A percentile compares a stretch with the other conserved stretches of the same genome.
Evolutionary conservation across 805 yeast genomes (phyloP).

Genomic region (Candida vaughaniae): DNA sequence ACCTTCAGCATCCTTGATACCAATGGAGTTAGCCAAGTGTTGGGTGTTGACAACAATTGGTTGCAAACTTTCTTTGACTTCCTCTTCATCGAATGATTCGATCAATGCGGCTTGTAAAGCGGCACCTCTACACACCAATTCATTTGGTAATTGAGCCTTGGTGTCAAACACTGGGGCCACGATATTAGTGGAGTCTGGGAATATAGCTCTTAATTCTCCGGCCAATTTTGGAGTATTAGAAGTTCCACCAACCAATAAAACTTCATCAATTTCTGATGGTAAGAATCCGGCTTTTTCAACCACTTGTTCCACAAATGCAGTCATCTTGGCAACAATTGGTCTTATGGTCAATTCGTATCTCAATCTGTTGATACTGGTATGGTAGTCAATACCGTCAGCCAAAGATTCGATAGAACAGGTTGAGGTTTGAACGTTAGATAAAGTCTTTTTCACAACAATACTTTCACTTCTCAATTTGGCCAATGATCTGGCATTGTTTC

Average conservation of each 20-base stretch:
- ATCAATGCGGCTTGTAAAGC: conserved; percentile 92
- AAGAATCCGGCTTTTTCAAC: conserved; percentile 84
- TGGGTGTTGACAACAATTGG: conserved; percentile 86
- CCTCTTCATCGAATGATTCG: conserved; percentile 80
- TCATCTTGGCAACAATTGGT: conserved; percentile 71
- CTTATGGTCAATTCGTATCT: conserved; percentile 88
- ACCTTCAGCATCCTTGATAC: conserved; percentile 73
- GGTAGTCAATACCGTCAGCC: conserved; percentile 92
- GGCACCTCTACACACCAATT: conserved; percentile 89
- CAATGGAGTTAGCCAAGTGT: conserved; percentile 81
- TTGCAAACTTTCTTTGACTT: conserved; percentile 73
- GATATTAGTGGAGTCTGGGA: conserved; percentile 77
- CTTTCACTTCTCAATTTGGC: conserved; percentile 88
- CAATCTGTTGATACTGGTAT: conserved; percentile 88
- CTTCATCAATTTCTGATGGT: conserved; percentile 83
- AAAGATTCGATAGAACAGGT: conserved; percentile 93
- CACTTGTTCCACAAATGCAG: conserved; percentile 69
- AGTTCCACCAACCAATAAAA: conserved; percentile 89
- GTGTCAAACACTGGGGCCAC: conserved; percentile 75
- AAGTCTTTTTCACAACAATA: conserved; percentile 82
- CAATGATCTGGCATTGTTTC: conserved; percentile 74
- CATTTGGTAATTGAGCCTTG: conserved; percentile 85
- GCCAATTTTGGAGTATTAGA: conserved; percentile 92
- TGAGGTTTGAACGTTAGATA: conserved; percentile 84
- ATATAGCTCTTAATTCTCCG: conserved; percentile 63